Base-by-base conservation (phyloP, 805 yeast genomes). In the Jamesozyma hellenica region DNA sequence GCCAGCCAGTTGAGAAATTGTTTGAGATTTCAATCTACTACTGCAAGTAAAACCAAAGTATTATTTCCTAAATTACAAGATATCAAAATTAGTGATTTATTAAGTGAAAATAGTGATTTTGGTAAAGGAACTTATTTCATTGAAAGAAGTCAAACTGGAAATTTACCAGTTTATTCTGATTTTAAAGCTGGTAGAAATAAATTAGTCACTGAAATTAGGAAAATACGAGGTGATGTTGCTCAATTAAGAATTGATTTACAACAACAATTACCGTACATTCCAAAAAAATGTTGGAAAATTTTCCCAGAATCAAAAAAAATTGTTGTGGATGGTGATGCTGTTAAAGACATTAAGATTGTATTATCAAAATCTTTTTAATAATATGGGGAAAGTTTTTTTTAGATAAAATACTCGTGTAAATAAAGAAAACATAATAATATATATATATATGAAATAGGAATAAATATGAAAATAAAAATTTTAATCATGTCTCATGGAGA, bases 81-180 rank as follows among this genome's bases (percentile, higher is more conserved):
- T 14, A 52, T 64, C 14, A 47, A 54, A 6, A 47, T 57, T 2
- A 44, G 49, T 21, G 68, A 65, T 13, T 40, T 61, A 14, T 46
- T 60, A 10, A 15, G 32, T 13, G 33, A 35, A 13, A 35, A 36
- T 9, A 41, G 32, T 31, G 13, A 48, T 13, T 56, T 57, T 41
- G 63, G 59, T 7, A 50, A 50, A 34, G 55, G 53, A 3, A 50
- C 53, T 2, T 66, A 66, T 47, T 58, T 48, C 41, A 48, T 66
- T 11, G 54, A 51, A 32, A 76, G 81, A 56, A 69, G 84, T 7
- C 61, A 70, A 13, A 67, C 64, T 35, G 86, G 90, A 4, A 77
- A 81, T 55, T 67, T 87, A 55, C 95, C 95, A n/a, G 82, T 86
- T 1, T 86, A 86, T 63, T 67, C 72, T 39, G 85, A 82, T 45